A percentile compares a stretch with the other conserved stretches of the same genome.
Evolutionary conservation across 2,329 filamentous ascomycete species (phyloP).

Genomic region (Claviceps arundinis): DNA sequence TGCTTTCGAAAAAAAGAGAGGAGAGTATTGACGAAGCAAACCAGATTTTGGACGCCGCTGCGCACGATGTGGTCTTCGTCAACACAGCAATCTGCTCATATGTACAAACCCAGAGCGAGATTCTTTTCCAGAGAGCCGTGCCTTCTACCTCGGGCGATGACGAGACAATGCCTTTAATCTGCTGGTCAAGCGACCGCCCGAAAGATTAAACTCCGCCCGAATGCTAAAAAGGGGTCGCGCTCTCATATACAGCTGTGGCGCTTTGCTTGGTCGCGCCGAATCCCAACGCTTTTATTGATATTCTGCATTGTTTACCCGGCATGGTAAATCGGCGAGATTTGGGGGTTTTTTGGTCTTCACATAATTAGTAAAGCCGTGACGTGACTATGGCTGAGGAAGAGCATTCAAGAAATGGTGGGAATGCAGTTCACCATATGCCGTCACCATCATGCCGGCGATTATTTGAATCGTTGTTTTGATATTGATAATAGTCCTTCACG

Average conservation of each 20-base stretch:
- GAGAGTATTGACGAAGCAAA: neutral
- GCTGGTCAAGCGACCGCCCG: constrained; percentile 13
- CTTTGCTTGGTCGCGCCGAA: neutral
- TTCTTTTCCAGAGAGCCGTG: neutral
- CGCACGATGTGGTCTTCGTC: neutral
- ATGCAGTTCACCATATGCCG: constrained; percentile 29
- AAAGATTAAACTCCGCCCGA: constrained; percentile 19
- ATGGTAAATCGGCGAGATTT: neutral
- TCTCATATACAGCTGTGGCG: constrained; percentile 11
- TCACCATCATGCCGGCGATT: constrained; percentile 22
- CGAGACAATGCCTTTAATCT: constrained; percentile 9
- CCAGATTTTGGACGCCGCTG: neutral
- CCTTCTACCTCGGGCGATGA: neutral
- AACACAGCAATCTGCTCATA: neutral
- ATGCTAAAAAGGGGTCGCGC: constrained; percentile 17
- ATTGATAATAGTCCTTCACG: constrained; percentile 28
- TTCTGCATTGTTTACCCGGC: constrained; percentile 6
- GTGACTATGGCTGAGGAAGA: constrained; percentile 5
- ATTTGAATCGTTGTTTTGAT: constrained; percentile 21
- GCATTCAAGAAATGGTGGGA: neutral
- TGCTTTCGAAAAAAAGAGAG: neutral
- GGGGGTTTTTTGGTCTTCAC: constrained; percentile 6
- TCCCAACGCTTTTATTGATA: neutral
- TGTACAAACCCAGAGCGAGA: neutral
- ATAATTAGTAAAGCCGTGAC: constrained; percentile 1